Percentiles rank a stretch among this genome's conserved stretches.
Conservation (phyloP, 352 stramenopile species). For the Phytophthora vignae region DNA sequence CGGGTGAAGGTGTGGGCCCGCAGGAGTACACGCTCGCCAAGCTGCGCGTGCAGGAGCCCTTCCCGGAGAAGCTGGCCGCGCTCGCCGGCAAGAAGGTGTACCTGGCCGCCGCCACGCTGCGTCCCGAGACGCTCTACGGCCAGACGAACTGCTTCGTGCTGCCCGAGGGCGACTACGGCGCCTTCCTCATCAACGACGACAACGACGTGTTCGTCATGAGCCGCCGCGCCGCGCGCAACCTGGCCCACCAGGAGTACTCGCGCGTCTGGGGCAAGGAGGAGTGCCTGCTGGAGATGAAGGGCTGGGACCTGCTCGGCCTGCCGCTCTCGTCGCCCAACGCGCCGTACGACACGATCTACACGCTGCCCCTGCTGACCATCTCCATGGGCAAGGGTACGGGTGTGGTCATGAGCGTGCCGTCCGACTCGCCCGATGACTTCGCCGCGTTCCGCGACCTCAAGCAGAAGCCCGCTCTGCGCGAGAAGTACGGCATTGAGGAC, state of each 20-base stretch:
- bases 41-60: slow-evolving; percentile 90
- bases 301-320: slow-evolving; percentile 97
- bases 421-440: slow-evolving; percentile 99
- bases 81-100: slow-evolving; percentile 94
- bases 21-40: slow-evolving; percentile 99
- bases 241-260: slow-evolving; percentile 96
- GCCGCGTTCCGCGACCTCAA: slow-evolving; percentile 98
- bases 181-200: slow-evolving; percentile 95
- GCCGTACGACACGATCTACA: slow-evolving; percentile 99
- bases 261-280: slow-evolving; percentile 90
- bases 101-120: slow-evolving; percentile 98
- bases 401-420: slow-evolving; percentile 99
- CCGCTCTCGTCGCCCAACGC: slow-evolving; percentile 96
- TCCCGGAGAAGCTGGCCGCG: slow-evolving; percentile 77
- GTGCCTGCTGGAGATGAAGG: slow-evolving; percentile 93
- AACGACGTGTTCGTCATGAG: slow-evolving; percentile 97
- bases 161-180: slow-evolving; percentile 98
- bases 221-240: slow-evolving; percentile 92
- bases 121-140: slow-evolving; percentile 99
- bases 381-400: slow-evolving; percentile 99
- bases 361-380: slow-evolving; percentile 98
- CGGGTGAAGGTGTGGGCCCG: slow-evolving; percentile 98
- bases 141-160: slow-evolving; percentile 99
- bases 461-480: slow-evolving; percentile 97
- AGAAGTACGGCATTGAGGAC: slow-evolving; percentile 98